Evolutionary conservation across 169 alveolate genomes (phyloP).

Genomic region (Cryptosporidium ryanae): DNA sequence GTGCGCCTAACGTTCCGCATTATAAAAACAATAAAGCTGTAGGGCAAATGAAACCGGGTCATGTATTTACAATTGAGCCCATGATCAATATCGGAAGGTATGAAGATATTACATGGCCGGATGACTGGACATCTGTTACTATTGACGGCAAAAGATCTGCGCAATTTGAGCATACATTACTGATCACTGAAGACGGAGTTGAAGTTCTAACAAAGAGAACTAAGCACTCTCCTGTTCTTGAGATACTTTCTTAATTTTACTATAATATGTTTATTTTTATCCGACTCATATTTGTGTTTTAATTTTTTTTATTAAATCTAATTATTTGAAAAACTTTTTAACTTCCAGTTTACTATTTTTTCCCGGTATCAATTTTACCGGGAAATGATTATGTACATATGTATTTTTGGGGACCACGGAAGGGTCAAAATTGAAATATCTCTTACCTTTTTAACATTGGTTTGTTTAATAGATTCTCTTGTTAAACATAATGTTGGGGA

Average conservation of each 20-base stretch:
- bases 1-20: conserved; percentile 97
- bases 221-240: conserved; percentile 92
- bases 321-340: background rate
- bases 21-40: conserved; percentile 97
- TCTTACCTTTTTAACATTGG: background rate
- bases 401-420: background rate
- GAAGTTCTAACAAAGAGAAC: conserved; percentile 94
- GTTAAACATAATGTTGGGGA: conserved; percentile 79
- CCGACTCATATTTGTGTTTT: background rate
- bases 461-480: background rate
- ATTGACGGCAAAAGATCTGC: conserved; percentile 88
- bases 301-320: background rate
- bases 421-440: background rate
- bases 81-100: conserved; percentile 97
- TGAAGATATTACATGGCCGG: conserved; percentile 96
- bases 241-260: conserved; percentile 27
- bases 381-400: conserved; percentile 8
- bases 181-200: conserved; percentile 93
- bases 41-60: conserved; percentile 94
- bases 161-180: conserved; percentile 97
- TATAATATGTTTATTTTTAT: background rate
- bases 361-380: conserved; percentile 63
- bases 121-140: conserved; percentile 98
- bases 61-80: conserved; percentile 99
- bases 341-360: background rate